Percentiles rank a stretch among this genome's conserved stretches.
These are phyloP conservation scores for Penicillium pulvis DNA, from an alignment of 495 filamentous ascomycete genomes.

Conservation along the genomic window DNA sequence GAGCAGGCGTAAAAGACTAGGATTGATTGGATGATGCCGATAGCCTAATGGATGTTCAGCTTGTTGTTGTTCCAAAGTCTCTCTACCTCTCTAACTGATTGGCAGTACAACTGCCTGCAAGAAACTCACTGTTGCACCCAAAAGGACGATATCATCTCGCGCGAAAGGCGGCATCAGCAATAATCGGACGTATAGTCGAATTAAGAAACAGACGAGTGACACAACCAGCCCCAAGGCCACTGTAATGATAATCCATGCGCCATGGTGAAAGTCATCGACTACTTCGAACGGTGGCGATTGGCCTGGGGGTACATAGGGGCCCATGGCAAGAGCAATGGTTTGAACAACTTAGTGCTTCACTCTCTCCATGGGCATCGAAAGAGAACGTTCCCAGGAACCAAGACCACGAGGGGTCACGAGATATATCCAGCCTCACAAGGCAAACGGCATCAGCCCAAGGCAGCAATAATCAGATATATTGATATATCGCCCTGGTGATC, in stretches of 20 bases:
- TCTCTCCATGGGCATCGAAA: not conserved
- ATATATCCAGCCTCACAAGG: not conserved
- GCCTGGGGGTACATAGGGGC: conserved; percentile 38
- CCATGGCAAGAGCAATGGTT: conserved; percentile 22
- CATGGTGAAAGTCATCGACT: conserved; percentile 43
- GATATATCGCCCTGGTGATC: not conserved
- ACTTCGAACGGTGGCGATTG: conserved; percentile 45
- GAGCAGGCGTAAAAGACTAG: conserved; percentile 39
- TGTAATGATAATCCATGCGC: conserved; percentile 49
- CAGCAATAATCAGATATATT: not conserved
- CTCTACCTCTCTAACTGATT: too few species aligned
- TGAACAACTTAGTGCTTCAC: not conserved
- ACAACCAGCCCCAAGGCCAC: conserved; percentile 51
- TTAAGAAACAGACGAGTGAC: conserved; percentile 44
- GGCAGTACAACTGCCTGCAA: not conserved
- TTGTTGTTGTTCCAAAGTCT: not conserved
- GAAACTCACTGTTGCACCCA: conserved; percentile 40
- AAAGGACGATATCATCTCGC: conserved; percentile 41
- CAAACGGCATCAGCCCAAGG: not conserved
- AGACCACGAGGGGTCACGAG: not conserved
- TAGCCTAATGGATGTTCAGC: conserved; percentile 20
- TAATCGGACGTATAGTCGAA: conserved; percentile 48
- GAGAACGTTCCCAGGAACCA: not conserved
- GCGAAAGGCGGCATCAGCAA: conserved; percentile 41
- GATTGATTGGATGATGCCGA: conserved; percentile 38